Base-by-base conservation (phyloP, 1,284 basidiomycete genomes). In the Quambalaria eucalypti region DNA sequence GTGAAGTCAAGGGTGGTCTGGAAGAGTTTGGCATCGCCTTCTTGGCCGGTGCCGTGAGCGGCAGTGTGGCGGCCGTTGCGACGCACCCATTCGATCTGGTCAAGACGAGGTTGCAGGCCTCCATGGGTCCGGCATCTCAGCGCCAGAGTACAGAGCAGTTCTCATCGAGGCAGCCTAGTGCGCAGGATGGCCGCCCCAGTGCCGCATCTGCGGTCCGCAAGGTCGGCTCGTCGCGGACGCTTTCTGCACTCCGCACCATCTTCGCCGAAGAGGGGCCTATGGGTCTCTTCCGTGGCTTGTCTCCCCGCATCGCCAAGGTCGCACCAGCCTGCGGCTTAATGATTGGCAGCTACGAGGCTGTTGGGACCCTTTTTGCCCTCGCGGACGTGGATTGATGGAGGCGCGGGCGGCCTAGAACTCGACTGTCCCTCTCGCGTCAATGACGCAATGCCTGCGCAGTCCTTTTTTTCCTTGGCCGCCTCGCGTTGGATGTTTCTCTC, bases 291-390 rank as follows among this genome's bases (percentile, higher is more conserved):
- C 85, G 87, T 38, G 93, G 93, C 0, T 78, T 91, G 36, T 79
- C 85, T 3, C 93, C 95, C 30, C 83, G 93, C 31, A 85, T 93
- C 51, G 90, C 85, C 28, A 98, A 98, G 78, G 91, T 97, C 62
- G 93, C 91, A 3, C 95, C 95, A n/a, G 92, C 95, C 26, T 98
- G 95, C 77, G 93, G 93, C 28, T 87, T 93, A 61, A 92, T 93
- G 90, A 96, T 98, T 75, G 85, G 87, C 54, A 90, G 86, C 72
- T 98, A 88, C 74, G 92, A 98, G 83, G 90, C 79, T 23, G 79
- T 81, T 2, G 69, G 48, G 16, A 19, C 19, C 6, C 21, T 46
- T 4, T 46, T 46, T 25, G 42, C 42, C 42, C 16, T 46, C 16
- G 42, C 42, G 25, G 42, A 39, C 16, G 16, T n/a, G 10, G 36